phyloP scores from a whole-genome alignment of 148 eudicot genomes.

The Spergularia marina region DNA sequence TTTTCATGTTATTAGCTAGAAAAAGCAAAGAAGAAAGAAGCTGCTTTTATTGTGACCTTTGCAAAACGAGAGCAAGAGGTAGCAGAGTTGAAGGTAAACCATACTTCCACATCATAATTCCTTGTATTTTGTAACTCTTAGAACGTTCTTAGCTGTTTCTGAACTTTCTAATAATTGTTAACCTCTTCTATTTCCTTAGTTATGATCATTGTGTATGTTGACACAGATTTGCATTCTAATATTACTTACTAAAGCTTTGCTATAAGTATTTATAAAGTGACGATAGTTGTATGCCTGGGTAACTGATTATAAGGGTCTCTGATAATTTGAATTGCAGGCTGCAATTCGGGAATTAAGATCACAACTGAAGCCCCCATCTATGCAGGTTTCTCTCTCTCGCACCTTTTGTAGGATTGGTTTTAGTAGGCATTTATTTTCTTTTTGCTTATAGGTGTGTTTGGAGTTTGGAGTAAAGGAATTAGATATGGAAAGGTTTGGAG shows the following conservation, averaged over 20 bases:
- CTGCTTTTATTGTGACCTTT: slow-evolving; percentile 92
- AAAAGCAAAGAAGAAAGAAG: slow-evolving; percentile 96
- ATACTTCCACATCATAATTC: not conserved
- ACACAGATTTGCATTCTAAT: no score
- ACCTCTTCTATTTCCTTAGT: not conserved
- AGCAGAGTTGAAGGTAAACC: slow-evolving; percentile 83
- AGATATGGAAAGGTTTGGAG: no score
- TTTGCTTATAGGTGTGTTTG: not conserved
- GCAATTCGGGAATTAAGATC: slow-evolving; percentile 89
- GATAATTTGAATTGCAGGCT: slow-evolving; percentile 46
- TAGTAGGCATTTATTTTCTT: not conserved
- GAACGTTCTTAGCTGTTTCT: no score
- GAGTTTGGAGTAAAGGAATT: not conserved
- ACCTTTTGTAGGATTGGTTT: not conserved
- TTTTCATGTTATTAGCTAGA: slow-evolving; percentile 56
- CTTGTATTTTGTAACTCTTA: no score
- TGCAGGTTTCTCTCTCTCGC: slow-evolving; percentile 62
- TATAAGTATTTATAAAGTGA: not conserved
- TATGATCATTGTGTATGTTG: not conserved
- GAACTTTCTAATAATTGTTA: no score
- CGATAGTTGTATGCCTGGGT: not conserved
- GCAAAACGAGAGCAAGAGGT: slow-evolving; percentile 98
- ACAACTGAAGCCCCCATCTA: slow-evolving; percentile 90
- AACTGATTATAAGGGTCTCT: not conserved
- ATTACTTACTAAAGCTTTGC: not conserved